Percentiles rank a stretch among this genome's conserved stretches.
These are phyloP conservation scores for Geranium incanum DNA, from an alignment of 441 rosid genomes.

Conservation along the genomic window DNA sequence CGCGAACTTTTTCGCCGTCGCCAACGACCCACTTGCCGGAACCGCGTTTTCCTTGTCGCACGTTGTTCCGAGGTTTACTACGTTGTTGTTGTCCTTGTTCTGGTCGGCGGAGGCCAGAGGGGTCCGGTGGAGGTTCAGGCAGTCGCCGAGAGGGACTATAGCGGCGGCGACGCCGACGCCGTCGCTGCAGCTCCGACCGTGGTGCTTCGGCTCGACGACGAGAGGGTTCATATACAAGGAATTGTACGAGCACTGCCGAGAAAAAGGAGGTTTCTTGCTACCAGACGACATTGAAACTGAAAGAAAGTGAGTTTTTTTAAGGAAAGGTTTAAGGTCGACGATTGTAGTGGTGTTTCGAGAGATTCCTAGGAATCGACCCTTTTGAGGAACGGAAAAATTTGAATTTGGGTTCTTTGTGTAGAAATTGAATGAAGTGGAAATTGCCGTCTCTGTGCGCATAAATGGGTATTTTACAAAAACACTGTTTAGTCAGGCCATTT, in stretches of 20 bases:
- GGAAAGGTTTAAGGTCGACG: background rate
- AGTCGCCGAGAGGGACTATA: conserved; percentile 11
- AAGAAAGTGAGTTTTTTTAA: no score
- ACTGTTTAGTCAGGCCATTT: background rate
- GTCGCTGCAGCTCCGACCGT: conserved; percentile 41
- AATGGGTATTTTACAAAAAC: background rate
- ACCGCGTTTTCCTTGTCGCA: conserved; percentile 37
- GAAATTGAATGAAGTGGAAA: background rate
- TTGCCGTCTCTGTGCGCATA: background rate
- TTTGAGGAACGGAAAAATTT: background rate
- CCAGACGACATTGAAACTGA: conserved; percentile 12
- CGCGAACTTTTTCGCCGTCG: conserved; percentile 28
- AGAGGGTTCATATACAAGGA: conserved; percentile 36
- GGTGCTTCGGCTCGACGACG: conserved; percentile 25
- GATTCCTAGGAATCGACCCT: background rate
- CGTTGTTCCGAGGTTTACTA: background rate
- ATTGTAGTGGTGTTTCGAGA: background rate
- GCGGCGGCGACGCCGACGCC: background rate
- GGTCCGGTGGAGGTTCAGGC: conserved; percentile 22
- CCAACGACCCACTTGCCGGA: conserved; percentile 32
- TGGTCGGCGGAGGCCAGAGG: conserved; percentile 22
- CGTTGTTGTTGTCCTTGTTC: conserved; percentile 39
- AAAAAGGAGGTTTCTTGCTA: conserved; percentile 25
- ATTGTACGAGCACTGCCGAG: conserved; percentile 30
- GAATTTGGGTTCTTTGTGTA: background rate